Base-by-base conservation (phyloP, 306 rosid genomes). In the Coriaria nepalensis region DNA sequence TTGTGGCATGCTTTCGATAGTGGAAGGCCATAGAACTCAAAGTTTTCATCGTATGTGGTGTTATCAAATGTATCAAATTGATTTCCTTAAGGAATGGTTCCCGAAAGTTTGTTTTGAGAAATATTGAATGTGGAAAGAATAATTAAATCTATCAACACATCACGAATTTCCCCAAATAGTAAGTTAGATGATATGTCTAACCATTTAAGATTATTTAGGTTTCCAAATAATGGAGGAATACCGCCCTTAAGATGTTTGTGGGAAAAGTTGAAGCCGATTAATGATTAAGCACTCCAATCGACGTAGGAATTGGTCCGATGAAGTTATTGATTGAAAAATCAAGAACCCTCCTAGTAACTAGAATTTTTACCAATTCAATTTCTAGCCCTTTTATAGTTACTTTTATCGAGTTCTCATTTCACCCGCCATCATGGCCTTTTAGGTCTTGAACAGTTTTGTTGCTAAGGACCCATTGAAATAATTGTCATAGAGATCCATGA, bases 241-340 rank as follows among this genome's bases (percentile, higher is more conserved):
- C 6, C 0, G 20, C 51, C 10, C 9, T 6, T 9, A 13, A 56
- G 12, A 0, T 32, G 0, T 8, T 57, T 47, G 0, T 20, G 38
- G 37, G 52, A 46, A 10, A 36, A 29, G 11, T 57, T 57, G 0
- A 36, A 14, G 4, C 51, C 14, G 4, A 45, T 46, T 8, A 57
- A 13, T 13, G 52, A 45, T 14, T 47, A 8, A 35, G 52, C 45
- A 35, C 6, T 29, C 52, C 53, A 29, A 45, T 45, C 2, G 4
- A 39, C 6, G 4, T 10, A 11, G 50, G 56, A 6, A 50, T 41
- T 42, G 40, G 10, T 4, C 56, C 20, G 6, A 6, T 10, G 20
- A 63, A 53, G 9, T 4, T 5, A 13, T 53, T 53, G 10, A 81
- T 64, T 2, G 59, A 43, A 4, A 52, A 37, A 39, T 61, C 67